These are phyloP conservation scores for Fusarium fracticaudum DNA, from an alignment of 2,329 filamentous ascomycete genomes.

Conservation along the genomic window DNA sequence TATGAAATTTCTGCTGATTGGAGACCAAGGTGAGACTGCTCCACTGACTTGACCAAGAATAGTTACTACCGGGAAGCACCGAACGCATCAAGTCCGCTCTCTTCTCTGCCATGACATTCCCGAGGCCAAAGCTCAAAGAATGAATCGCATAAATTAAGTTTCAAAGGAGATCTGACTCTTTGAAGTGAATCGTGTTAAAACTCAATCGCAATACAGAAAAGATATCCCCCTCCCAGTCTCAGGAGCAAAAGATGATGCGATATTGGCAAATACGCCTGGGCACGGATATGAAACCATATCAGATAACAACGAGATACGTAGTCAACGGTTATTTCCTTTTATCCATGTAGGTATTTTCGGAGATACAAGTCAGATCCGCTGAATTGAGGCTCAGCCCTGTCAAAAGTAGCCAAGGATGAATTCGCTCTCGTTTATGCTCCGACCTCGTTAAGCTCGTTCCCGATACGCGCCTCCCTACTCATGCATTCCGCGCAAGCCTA, in stretches of 20 bases:
- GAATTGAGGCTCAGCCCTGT: not conserved
- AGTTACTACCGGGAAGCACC: not conserved
- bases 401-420: not conserved
- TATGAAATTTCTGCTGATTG: not conserved
- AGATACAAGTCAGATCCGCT: too few relatives aligned
- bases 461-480: not conserved
- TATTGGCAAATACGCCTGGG: not conserved
- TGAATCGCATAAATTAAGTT: not conserved
- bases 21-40: not conserved
- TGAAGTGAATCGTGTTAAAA: not conserved
- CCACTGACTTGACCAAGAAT: not conserved
- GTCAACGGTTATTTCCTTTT: not conserved
- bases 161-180: not conserved
- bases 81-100: not conserved
- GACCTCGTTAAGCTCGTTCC: not conserved
- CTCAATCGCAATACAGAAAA: not conserved
- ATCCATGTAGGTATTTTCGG: not conserved
- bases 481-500: not conserved
- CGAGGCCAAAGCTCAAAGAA: not conserved
- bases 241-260: not conserved
- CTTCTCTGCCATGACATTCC: not conserved
- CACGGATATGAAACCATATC: too few relatives aligned
- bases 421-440: not conserved
- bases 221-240: fast-evolving
- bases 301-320: not conserved